Percentiles rank a stretch among this genome's conserved stretches.
Conservation (phyloP, 768 basidiomycete species). For the Russula lepida region DNA sequence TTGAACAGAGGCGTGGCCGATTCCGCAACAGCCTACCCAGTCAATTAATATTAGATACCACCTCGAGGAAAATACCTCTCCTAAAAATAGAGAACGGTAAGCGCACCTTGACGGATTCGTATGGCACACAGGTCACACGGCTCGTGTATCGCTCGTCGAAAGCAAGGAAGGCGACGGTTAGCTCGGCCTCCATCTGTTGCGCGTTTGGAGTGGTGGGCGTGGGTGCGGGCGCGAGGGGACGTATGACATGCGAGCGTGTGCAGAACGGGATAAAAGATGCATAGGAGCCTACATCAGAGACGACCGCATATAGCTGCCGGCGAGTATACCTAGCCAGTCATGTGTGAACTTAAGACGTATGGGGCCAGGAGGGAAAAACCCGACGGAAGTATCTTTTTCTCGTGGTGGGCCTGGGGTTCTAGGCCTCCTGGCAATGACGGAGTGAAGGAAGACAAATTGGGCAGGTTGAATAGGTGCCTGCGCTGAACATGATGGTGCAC, state of each 20-base stretch:
- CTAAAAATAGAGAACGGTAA: neutral
- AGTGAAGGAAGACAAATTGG: slow-evolving; percentile 39
- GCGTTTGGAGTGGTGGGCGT: slow-evolving; percentile 16
- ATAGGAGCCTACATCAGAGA: slow-evolving; percentile 84
- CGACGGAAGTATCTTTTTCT: slow-evolving; percentile 83
- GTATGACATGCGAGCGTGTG: slow-evolving; percentile 58
- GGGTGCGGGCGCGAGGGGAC: slow-evolving; percentile 25
- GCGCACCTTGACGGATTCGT: slow-evolving; percentile 72
- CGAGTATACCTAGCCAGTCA: slow-evolving; percentile 67
- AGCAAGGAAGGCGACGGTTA: slow-evolving; percentile 81
- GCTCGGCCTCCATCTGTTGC: slow-evolving; percentile 67
- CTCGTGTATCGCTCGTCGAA: slow-evolving; percentile 86
- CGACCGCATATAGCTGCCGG: slow-evolving; percentile 73
- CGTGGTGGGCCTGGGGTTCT: slow-evolving; percentile 61
- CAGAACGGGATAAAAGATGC: slow-evolving; percentile 86
- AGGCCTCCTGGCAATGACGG: slow-evolving; percentile 30
- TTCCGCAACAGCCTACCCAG: slow-evolving; percentile 56
- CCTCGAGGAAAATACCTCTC: no score
- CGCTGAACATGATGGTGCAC: neutral
- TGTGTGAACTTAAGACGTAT: neutral
- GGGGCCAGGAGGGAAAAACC: slow-evolving; percentile 28
- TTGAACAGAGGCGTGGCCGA: slow-evolving; percentile 70
- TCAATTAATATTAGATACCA: neutral
- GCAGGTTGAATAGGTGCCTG: slow-evolving; percentile 31
- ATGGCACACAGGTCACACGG: slow-evolving; percentile 70